Conservation (phyloP, 345 rosid genomes). For the Corchorus olitorius region DNA sequence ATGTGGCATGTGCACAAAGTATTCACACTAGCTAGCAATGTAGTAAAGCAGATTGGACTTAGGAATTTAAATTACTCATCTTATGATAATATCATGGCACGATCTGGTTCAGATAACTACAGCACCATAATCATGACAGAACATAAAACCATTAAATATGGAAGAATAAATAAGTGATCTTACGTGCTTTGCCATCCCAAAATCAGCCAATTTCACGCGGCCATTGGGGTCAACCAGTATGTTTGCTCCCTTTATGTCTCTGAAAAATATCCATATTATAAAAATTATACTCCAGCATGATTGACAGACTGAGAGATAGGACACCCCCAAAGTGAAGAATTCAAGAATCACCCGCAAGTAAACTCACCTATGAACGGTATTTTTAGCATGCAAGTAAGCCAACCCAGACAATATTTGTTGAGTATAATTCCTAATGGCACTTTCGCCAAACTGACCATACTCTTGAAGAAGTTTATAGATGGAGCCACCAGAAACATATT, state of each 20-base stretch:
- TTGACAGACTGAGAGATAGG: not conserved
- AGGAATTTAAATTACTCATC: slow-evolving; percentile 2
- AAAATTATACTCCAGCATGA: slow-evolving; percentile 9
- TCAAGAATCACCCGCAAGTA: slow-evolving; percentile 1
- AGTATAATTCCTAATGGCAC: slow-evolving; percentile 73
- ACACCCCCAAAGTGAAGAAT: not conserved
- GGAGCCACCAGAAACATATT: slow-evolving; percentile 86
- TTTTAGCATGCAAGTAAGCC: slow-evolving; percentile 68
- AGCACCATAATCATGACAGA: not conserved
- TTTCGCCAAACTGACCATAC: slow-evolving; percentile 71
- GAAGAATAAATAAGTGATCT: slow-evolving; percentile 21
- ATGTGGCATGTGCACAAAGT: not conserved
- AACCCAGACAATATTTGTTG: slow-evolving; percentile 82
- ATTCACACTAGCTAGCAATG: slow-evolving; percentile 2
- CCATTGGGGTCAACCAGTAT: slow-evolving; percentile 80
- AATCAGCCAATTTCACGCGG: slow-evolving; percentile 78
- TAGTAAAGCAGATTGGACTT: not conserved
- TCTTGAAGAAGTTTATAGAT: slow-evolving; percentile 85
- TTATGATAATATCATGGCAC: not conserved
- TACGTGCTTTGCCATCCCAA: slow-evolving; percentile 78
- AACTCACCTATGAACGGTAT: slow-evolving; percentile 71
- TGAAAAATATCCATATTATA: slow-evolving; percentile 30
- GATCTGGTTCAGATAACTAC: not conserved
- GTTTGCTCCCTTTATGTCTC: slow-evolving; percentile 91
- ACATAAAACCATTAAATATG: not conserved